Conservation (phyloP, 2,329 filamentous ascomycete genomes). For the Diaporthe eres region DNA sequence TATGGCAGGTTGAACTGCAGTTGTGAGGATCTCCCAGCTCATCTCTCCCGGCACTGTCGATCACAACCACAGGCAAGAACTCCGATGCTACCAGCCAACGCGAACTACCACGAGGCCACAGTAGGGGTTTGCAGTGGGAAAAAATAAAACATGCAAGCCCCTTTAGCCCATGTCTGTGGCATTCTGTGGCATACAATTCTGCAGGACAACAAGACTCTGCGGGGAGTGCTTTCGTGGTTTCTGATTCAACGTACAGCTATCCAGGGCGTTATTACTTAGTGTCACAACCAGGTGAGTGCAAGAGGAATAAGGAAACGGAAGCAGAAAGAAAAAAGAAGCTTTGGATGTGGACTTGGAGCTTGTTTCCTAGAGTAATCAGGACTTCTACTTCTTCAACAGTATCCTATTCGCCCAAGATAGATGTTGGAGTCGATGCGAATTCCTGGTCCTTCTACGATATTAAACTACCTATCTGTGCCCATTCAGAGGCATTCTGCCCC, state of each 20-base stretch:
- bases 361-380: no score
- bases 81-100: background rate
- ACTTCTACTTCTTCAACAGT: background rate
- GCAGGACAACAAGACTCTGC: no score
- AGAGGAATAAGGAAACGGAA: no score
- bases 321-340: background rate
- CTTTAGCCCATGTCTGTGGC: no score
- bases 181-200: no score
- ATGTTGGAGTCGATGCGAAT: no score
- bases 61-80: no score
- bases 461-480: no score
- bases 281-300: background rate
- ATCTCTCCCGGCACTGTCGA: background rate
- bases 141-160: no score
- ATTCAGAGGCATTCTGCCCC: background rate
- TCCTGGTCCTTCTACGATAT: background rate
- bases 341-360: background rate
- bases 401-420: no score
- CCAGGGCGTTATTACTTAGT: background rate
- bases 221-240: background rate
- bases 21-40: background rate
- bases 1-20: background rate
- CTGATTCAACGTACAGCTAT: background rate
- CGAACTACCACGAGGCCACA: background rate
- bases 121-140: rapidly evolving